Percentiles rank a stretch among this genome's conserved stretches.
These are phyloP conservation scores for Vigna angularis DNA, from an alignment of 306 rosid species.

Conservation along the genomic window DNA sequence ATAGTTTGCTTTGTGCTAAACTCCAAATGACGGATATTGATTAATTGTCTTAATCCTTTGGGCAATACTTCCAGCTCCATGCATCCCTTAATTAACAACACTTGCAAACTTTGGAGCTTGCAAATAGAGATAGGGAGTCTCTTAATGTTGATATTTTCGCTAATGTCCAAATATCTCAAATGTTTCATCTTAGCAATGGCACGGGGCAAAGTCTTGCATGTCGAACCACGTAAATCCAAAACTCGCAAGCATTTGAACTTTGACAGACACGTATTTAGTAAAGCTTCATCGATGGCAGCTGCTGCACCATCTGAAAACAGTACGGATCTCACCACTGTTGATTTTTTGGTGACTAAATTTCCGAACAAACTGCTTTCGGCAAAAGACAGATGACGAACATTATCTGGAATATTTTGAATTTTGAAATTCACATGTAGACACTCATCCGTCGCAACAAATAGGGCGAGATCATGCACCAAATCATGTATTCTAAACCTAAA, in stretches of 20 bases:
- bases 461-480: not conserved
- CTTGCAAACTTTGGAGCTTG: not conserved
- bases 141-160: not conserved
- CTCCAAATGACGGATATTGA: not conserved
- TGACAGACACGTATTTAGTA: not conserved
- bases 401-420: not conserved
- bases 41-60: not conserved
- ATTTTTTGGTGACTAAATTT: not conserved
- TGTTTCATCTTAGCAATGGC: not conserved
- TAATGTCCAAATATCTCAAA: not conserved
- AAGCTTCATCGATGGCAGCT: not conserved
- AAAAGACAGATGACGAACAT: not conserved
- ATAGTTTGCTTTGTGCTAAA: not conserved
- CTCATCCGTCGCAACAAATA: not conserved
- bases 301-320: not conserved
- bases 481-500: not conserved
- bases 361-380: not conserved
- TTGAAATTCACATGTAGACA: not conserved
- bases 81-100: accelerated
- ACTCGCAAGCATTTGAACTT: not conserved
- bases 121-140: not conserved
- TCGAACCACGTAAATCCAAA: not conserved
- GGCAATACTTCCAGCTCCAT: not conserved
- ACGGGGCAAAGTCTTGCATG: not conserved
- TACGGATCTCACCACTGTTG: not conserved